A percentile compares a stretch with the other conserved stretches of the same genome.
Conservation (phyloP, 371 early-diverging fungal genomes). For the Smittium mucronatum region DNA sequence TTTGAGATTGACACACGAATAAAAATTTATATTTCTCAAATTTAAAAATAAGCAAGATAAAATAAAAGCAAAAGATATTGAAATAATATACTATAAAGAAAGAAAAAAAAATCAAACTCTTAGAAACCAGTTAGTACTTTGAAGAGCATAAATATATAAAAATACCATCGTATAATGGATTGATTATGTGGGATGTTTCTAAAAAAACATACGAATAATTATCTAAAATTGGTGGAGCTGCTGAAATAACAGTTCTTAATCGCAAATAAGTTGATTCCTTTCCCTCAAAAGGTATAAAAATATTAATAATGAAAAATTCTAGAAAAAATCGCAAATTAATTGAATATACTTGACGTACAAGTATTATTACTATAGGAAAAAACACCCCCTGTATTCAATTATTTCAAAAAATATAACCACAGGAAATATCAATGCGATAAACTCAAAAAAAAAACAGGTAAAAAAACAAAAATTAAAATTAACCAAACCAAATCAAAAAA, state of each 20-base stretch:
- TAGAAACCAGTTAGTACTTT: not conserved
- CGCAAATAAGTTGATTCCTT: not conserved
- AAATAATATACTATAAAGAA: not conserved
- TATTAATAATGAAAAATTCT: not conserved
- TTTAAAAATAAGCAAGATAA: not conserved
- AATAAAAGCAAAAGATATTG: not conserved
- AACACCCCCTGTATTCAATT: not conserved
- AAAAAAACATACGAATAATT: not conserved
- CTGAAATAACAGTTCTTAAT: not conserved
- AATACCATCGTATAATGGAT: not conserved
- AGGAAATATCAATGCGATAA: not conserved
- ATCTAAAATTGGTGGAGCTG: not conserved
- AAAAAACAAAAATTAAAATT: not conserved
- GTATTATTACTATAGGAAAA: not conserved
- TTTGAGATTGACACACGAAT: not conserved
- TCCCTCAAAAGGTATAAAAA: not conserved
- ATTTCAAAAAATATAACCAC: not conserved
- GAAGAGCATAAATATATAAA: not conserved
- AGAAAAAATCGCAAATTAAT: not conserved
- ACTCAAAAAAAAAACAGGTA: not conserved
- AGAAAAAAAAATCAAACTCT: not conserved
- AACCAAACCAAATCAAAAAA: not conserved
- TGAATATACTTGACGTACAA: not conserved
- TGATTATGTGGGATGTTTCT: not conserved
- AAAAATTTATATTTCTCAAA: not conserved